Conservation (phyloP, 2,329 filamentous ascomycete species). For the Exophiala alcalophila region DNA sequence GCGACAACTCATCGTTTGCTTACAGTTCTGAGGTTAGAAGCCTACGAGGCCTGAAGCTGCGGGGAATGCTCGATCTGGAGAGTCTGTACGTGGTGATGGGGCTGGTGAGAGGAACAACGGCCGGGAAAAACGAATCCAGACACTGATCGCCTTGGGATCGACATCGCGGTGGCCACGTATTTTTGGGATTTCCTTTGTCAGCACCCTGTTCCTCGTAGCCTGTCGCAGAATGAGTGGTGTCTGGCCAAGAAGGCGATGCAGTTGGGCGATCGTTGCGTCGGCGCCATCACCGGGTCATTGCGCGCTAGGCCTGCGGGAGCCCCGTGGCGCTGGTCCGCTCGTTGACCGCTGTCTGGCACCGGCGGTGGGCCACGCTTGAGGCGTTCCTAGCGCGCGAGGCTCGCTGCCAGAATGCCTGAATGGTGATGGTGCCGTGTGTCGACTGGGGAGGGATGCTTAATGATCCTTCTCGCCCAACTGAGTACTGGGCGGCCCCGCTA, state of each 20-base stretch:
- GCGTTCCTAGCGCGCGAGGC: conserved; percentile 1
- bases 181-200: conserved; percentile 22
- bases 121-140: conserved; percentile 7
- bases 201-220: not conserved
- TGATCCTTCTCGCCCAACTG: conserved; percentile 15
- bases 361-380: conserved; percentile 4
- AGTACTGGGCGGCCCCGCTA: conserved; percentile 10
- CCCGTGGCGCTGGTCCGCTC: conserved; percentile 3
- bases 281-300: conserved; percentile 1
- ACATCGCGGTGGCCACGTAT: conserved; percentile 7
- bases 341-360: conserved; percentile 3
- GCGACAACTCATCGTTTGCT: no score
- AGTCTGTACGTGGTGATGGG: no score
- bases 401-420: conserved; percentile 15
- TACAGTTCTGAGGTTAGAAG: no score
- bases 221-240: no score
- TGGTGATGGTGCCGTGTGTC: conserved; percentile 1
- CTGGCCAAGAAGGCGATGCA: conserved; percentile 12
- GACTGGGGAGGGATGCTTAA: conserved; percentile 5
- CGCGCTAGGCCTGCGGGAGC: conserved; percentile 1
- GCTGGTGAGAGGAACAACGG: conserved; percentile 1
- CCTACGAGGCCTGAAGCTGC: no score
- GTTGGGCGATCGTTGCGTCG: conserved; percentile 18
- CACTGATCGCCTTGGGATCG: no score
- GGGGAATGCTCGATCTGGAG: no score